phyloP scores from a whole-genome alignment of 2,329 filamentous ascomycete genomes.

The Neonectria neomacrospora region DNA sequence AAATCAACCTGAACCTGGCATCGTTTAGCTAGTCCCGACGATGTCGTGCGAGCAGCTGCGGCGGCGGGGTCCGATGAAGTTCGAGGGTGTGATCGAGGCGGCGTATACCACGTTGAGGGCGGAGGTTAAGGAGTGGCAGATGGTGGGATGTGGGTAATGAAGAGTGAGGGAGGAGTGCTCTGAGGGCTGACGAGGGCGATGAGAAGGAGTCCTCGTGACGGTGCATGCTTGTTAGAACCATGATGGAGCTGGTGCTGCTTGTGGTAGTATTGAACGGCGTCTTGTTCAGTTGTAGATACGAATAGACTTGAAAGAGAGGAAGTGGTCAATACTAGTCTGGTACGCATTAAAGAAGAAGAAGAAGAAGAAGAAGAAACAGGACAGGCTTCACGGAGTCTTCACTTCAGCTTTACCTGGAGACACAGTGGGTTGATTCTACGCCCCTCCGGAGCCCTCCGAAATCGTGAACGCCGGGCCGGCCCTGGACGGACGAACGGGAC shows the following conservation, averaged over 20 bases:
- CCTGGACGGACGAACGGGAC: conserved; percentile 9
- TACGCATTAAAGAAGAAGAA: neutral
- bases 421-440: conserved; percentile 6
- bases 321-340: neutral
- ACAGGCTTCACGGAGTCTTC: neutral
- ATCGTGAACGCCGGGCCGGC: conserved; percentile 19
- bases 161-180: neutral
- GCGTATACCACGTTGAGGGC: neutral
- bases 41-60: neutral
- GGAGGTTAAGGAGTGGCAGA: neutral
- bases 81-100: conserved; percentile 1
- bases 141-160: neutral
- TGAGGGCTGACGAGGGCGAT: neutral
- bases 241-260: neutral
- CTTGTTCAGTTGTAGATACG: neutral
- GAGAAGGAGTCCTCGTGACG: neutral
- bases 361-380: too few relatives aligned
- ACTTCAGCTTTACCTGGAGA: neutral
- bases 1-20: too few relatives aligned
- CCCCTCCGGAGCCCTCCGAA: conserved; percentile 8
- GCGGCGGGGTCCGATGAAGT: neutral
- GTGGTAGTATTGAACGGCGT: neutral
- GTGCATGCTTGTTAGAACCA: neutral
- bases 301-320: neutral
- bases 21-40: neutral